Conservation (phyloP, 2,329 filamentous ascomycete species). For the Calonectria ilicicola region DNA sequence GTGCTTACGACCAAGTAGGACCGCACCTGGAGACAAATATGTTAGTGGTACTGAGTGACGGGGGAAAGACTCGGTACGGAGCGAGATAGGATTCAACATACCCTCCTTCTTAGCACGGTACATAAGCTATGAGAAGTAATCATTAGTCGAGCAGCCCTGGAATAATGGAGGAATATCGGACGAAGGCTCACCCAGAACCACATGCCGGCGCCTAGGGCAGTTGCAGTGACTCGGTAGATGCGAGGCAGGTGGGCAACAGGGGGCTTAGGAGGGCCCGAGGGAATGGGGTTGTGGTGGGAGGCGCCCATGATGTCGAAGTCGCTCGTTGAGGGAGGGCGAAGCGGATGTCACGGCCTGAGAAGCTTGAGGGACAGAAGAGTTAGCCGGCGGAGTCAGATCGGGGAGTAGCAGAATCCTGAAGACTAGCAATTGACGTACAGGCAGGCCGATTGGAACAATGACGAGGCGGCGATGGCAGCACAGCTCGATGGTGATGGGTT, state of each 20-base stretch:
- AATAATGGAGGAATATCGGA: background rate
- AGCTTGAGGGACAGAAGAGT: slow-evolving; percentile 2
- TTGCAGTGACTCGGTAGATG: slow-evolving; percentile 88
- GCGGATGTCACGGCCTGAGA: background rate
- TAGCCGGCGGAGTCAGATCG: background rate
- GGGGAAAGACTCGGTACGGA: background rate
- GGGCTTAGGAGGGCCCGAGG: slow-evolving; percentile 53
- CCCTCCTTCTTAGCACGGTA: slow-evolving; percentile 97
- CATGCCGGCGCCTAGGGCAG: slow-evolving; percentile 92
- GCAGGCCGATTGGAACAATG: slow-evolving; percentile 35
- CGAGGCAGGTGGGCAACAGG: slow-evolving; percentile 63
- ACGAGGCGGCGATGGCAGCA: slow-evolving; percentile 27
- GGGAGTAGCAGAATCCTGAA: fast-evolving
- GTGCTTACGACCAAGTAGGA: slow-evolving; percentile 92
- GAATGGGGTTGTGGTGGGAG: slow-evolving; percentile 36
- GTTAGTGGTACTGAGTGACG: slow-evolving; percentile 21
- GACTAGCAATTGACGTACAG: slow-evolving; percentile 31
- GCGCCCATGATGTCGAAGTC: slow-evolving; percentile 40
- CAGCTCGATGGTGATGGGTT: slow-evolving; percentile 6
- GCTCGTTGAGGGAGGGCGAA: slow-evolving; percentile 8
- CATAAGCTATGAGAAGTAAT: slow-evolving; percentile 67
- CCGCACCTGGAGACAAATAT: slow-evolving; percentile 65
- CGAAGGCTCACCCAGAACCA: slow-evolving; percentile 90
- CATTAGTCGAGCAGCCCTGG: background rate
- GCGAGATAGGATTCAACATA: slow-evolving; percentile 46